Evolutionary conservation across 768 basidiomycete species (phyloP).

Genomic region (Gymnopilus dilepis): DNA sequence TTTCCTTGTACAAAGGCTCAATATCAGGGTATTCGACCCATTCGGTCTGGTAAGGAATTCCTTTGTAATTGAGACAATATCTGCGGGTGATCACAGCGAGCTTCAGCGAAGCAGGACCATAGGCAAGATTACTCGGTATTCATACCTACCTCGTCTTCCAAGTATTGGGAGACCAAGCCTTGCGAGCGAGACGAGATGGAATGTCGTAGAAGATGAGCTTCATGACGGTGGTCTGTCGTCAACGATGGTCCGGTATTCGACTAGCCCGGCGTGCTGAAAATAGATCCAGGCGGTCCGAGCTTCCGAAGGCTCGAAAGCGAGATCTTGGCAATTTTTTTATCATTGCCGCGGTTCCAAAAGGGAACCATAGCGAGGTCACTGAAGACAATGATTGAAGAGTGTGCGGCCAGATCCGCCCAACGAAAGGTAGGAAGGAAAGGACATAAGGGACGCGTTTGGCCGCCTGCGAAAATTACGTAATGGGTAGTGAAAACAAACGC

Average conservation of each 20-base stretch:
- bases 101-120: too few species aligned
- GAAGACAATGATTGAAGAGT: too few species aligned
- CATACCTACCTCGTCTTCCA: conserved; percentile 39
- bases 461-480: too few species aligned
- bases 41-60: conserved; percentile 47
- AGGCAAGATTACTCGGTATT: too few species aligned
- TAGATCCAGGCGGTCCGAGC: conserved; percentile 31
- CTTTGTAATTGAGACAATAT: conserved; percentile 42
- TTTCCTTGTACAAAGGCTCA: conserved; percentile 35
- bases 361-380: too few species aligned
- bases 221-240: not conserved
- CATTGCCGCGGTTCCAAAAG: too few species aligned
- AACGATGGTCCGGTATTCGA: not conserved
- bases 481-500: too few species aligned
- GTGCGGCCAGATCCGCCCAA: too few species aligned
- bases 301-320: conserved; percentile 4
- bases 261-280: not conserved
- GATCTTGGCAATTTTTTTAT: too few species aligned
- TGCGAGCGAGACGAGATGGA: conserved; percentile 29
- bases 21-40: conserved; percentile 62
- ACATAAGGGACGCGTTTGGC: too few species aligned
- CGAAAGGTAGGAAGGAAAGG: too few species aligned
- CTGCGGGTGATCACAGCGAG: too few species aligned
- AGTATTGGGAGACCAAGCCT: conserved; percentile 42
- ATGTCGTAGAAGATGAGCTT: conserved; percentile 44